Percentiles rank a stretch among this genome's conserved stretches.
These are phyloP conservation scores for Noccaea bulbosa DNA, from an alignment of 345 rosid species.

Conservation along the genomic window DNA sequence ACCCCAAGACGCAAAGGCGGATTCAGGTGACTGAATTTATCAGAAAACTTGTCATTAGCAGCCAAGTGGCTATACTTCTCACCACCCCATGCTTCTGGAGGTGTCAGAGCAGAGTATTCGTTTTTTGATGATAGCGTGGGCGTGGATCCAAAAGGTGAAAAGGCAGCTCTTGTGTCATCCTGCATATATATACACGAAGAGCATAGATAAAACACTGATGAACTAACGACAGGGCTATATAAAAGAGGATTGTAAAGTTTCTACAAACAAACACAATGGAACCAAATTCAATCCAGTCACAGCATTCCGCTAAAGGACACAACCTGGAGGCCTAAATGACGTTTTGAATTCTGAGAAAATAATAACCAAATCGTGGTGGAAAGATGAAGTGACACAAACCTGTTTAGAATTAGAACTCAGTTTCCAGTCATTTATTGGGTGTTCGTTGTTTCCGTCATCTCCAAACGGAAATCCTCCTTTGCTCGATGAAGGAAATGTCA, in stretches of 20 bases:
- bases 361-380: neutral
- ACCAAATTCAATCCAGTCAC: too few relatives aligned
- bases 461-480: conserved; percentile 62
- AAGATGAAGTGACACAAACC: conserved; percentile 46
- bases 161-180: conserved; percentile 59
- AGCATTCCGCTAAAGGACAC: too few relatives aligned
- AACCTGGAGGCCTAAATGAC: too few relatives aligned
- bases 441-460: conserved; percentile 66
- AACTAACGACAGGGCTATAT: neutral
- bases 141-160: conserved; percentile 50
- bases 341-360: too few relatives aligned
- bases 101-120: conserved; percentile 69
- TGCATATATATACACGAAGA: conserved; percentile 27
- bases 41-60: conserved; percentile 54
- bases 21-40: conserved; percentile 52
- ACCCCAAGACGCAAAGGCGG: conserved; percentile 64
- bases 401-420: conserved; percentile 64
- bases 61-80: conserved; percentile 49
- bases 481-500: conserved; percentile 64
- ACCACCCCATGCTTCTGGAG: conserved; percentile 97
- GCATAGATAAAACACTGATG: neutral
- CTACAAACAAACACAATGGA: neutral
- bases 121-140: conserved; percentile 55
- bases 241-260: neutral
- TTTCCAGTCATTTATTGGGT: conserved; percentile 80